Conservation (phyloP, 31 red algal species). For the Asparagopsis taxiformis region DNA sequence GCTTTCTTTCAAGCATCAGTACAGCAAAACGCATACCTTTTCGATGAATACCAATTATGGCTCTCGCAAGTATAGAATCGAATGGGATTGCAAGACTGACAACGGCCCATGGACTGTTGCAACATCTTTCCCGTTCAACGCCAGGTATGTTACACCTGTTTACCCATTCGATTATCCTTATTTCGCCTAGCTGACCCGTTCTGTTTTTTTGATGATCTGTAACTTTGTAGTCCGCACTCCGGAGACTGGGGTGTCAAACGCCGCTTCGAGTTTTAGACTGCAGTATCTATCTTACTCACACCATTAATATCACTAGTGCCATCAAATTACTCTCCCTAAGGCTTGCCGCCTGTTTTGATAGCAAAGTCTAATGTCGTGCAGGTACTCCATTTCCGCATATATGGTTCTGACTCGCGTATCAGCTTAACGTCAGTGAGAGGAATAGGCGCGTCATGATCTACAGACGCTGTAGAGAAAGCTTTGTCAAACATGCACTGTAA, state of each 20-base stretch:
- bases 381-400: conserved; percentile 30
- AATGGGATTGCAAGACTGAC: conserved; percentile 72
- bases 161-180: not conserved
- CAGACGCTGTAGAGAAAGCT: conserved; percentile 19
- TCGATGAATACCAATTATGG: conserved; percentile 56
- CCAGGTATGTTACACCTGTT: conserved; percentile 57
- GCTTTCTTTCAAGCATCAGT: conserved; percentile 49
- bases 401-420: conserved; percentile 32
- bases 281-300: too few species aligned
- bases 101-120: conserved; percentile 71
- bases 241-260: conserved; percentile 52
- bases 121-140: conserved; percentile 55
- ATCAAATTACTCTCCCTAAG: too few species aligned
- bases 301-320: too few species aligned
- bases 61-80: conserved; percentile 45
- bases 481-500: conserved; percentile 27
- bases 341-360: not conserved
- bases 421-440: conserved; percentile 12
- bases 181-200: not conserved
- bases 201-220: not conserved
- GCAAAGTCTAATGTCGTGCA: not conserved
- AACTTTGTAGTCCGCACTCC: conserved; percentile 23
- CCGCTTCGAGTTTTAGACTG: conserved; percentile 51
- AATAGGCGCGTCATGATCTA: conserved; percentile 4
- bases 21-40: conserved; percentile 46